Percentiles rank a stretch among this genome's conserved stretches.
Evolutionary conservation across 2,329 filamentous ascomycete genomes (phyloP).

Genomic region (Cladosporium sp.): DNA sequence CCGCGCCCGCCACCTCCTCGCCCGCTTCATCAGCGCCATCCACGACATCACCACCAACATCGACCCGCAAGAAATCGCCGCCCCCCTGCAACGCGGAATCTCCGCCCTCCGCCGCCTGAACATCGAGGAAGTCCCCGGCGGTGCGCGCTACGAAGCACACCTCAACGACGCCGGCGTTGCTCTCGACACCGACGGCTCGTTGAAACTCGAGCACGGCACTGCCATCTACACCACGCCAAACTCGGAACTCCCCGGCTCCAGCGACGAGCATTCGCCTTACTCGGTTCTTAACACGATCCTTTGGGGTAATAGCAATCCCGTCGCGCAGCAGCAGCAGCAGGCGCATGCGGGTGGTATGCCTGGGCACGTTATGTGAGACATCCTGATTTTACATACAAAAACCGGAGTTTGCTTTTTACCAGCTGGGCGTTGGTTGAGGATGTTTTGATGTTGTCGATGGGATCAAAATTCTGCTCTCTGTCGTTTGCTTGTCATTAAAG

Average conservation of each 20-base stretch:
- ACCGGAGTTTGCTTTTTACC: no score
- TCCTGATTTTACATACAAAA: no score
- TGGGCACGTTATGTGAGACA: no score
- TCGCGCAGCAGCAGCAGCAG: slow-evolving; percentile 4
- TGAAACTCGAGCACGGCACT: slow-evolving; percentile 22
- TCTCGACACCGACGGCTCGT: slow-evolving; percentile 15
- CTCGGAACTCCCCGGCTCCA: slow-evolving; percentile 25
- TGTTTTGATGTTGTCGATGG: no score
- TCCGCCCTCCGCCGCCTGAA: slow-evolving; percentile 41
- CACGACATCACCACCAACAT: slow-evolving; percentile 44
- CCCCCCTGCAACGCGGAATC: slow-evolving; percentile 44
- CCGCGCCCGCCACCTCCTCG: slow-evolving; percentile 40
- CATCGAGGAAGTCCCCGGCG: slow-evolving; percentile 8
- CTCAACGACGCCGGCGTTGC: slow-evolving; percentile 13
- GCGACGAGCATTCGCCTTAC: slow-evolving; percentile 42
- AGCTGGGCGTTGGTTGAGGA: no score
- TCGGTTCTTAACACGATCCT: slow-evolving; percentile 47
- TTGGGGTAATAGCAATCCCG: slow-evolving; percentile 2
- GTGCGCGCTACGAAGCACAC: slow-evolving; percentile 6
- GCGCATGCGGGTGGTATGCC: not conserved
- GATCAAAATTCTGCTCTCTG: no score
- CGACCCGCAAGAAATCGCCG: slow-evolving; percentile 44
- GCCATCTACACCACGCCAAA: slow-evolving; percentile 24
- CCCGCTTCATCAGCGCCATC: slow-evolving; percentile 43
- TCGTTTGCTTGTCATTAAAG: no score